Percentiles rank a stretch among this genome's conserved stretches.
Conservation (phyloP, 2,329 filamentous ascomycete genomes). For the Fusarium sp. region DNA sequence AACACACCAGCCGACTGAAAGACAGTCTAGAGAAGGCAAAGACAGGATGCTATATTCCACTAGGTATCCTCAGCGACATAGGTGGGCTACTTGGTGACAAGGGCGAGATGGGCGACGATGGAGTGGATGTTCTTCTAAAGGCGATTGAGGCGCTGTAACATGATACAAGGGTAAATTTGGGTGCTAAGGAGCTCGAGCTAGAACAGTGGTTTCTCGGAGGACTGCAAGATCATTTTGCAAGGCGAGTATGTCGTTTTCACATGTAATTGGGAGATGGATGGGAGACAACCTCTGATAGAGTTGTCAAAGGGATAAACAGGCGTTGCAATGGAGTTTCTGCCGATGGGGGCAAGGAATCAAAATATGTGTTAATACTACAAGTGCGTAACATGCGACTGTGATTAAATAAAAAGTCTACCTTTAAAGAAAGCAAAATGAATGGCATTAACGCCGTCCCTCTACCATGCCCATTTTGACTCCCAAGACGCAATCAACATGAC, state of each 20-base stretch:
- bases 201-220: conserved; percentile 6
- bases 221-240: conserved; percentile 16
- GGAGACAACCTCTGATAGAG: conserved; percentile 31
- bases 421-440: no score
- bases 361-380: neutral
- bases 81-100: conserved; percentile 78
- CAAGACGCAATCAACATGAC: neutral
- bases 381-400: conserved; percentile 2
- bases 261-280: conserved; percentile 23
- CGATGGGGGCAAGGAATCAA: neutral
- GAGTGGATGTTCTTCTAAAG: conserved; percentile 70
- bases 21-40: conserved; percentile 87
- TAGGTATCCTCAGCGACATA: conserved; percentile 90
- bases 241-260: conserved; percentile 36
- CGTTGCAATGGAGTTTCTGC: conserved; percentile 28
- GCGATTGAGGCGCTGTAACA: conserved; percentile 70
- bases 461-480: neutral
- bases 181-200: conserved; percentile 4
- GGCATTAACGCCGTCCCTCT: no score
- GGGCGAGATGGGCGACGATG: conserved; percentile 62
- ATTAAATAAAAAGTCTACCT: neutral
- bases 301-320: conserved; percentile 35
- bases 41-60: conserved; percentile 82
- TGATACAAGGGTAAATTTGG: neutral
- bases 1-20: conserved; percentile 91